Conservation (phyloP, 192 early-diverging fungal species). For the Spizellomyces sp. region DNA sequence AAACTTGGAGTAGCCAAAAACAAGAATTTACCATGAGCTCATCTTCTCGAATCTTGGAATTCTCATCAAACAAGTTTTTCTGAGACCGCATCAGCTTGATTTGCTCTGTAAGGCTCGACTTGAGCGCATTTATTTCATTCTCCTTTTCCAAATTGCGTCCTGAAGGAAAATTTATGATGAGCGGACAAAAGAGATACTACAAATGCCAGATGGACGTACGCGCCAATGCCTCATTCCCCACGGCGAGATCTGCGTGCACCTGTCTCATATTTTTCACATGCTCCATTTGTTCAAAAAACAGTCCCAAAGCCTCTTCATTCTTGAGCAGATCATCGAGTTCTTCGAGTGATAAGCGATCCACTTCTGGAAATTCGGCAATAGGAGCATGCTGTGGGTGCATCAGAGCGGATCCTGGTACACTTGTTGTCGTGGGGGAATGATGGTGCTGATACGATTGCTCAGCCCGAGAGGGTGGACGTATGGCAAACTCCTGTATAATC, state of each 20-base stretch:
- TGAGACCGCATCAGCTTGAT: background rate
- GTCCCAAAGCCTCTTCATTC: slow-evolving; percentile 23
- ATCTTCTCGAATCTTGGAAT: slow-evolving; percentile 2
- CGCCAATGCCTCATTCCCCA: slow-evolving; percentile 26
- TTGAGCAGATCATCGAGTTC: slow-evolving; percentile 31
- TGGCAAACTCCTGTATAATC: slow-evolving; percentile 47
- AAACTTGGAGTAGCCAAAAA: too few species aligned
- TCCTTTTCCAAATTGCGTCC: slow-evolving; percentile 17
- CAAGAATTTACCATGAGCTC: slow-evolving; percentile 5
- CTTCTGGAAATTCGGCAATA: slow-evolving; percentile 14
- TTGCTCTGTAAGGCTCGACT: slow-evolving; percentile 7
- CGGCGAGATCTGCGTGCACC: slow-evolving; percentile 29
- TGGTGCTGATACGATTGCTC: background rate
- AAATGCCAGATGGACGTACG: slow-evolving; percentile 6
- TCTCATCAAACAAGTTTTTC: background rate
- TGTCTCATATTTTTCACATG: slow-evolving; percentile 18
- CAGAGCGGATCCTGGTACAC: too few species aligned
- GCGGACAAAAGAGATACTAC: too few species aligned
- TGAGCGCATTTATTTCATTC: slow-evolving; percentile 19
- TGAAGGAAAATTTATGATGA: background rate
- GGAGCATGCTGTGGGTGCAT: background rate
- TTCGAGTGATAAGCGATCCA: slow-evolving; percentile 25
- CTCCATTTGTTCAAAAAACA: slow-evolving; percentile 29
- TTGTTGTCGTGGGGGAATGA: background rate
- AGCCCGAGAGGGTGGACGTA: slow-evolving; percentile 20